Conservation (phyloP, 768 basidiomycete species). For the Pisolithus tinctorius region DNA sequence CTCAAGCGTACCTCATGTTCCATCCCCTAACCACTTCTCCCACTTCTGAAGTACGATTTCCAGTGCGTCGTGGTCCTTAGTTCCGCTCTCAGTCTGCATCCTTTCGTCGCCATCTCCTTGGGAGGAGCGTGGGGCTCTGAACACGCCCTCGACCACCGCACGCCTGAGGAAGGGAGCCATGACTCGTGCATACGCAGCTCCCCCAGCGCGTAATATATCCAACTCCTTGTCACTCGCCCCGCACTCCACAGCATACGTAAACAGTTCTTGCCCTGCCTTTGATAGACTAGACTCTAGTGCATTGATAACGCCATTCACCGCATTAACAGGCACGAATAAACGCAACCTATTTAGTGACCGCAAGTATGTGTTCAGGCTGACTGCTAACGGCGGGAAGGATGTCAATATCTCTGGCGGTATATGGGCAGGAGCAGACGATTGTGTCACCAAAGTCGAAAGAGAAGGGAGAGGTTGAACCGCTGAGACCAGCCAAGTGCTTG, state of each 20-base stretch:
- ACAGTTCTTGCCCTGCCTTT: slow-evolving; percentile 37
- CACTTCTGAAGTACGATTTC: slow-evolving; percentile 13
- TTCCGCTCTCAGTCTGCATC: not conserved
- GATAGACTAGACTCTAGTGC: slow-evolving; percentile 50
- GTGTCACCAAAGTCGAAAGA: slow-evolving; percentile 14
- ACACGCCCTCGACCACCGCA: slow-evolving; percentile 72
- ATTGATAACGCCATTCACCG: slow-evolving; percentile 42
- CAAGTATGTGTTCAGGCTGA: slow-evolving; percentile 65
- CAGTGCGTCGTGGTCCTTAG: slow-evolving; percentile 2
- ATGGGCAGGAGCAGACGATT: slow-evolving; percentile 37
- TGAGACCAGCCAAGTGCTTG: slow-evolving; percentile 50
- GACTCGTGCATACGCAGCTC: slow-evolving; percentile 51
- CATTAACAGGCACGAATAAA: slow-evolving; percentile 63
- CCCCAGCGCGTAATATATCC: slow-evolving; percentile 41
- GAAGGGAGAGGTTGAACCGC: slow-evolving; percentile 26
- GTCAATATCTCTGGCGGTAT: slow-evolving; percentile 67
- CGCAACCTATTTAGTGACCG: slow-evolving; percentile 75
- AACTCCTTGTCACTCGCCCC: slow-evolving; percentile 28
- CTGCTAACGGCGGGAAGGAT: slow-evolving; percentile 70
- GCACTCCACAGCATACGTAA: slow-evolving; percentile 37
- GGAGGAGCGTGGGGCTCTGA: slow-evolving; percentile 32
- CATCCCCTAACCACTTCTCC: slow-evolving; percentile 24
- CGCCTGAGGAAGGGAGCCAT: slow-evolving; percentile 67
- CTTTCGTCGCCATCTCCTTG: not conserved
- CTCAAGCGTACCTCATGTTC: not conserved